A percentile compares a stretch with the other conserved stretches of the same genome.
These are phyloP conservation scores for Fusarium sp. DNA, from an alignment of 2,329 filamentous ascomycete species.

Conservation along the genomic window DNA sequence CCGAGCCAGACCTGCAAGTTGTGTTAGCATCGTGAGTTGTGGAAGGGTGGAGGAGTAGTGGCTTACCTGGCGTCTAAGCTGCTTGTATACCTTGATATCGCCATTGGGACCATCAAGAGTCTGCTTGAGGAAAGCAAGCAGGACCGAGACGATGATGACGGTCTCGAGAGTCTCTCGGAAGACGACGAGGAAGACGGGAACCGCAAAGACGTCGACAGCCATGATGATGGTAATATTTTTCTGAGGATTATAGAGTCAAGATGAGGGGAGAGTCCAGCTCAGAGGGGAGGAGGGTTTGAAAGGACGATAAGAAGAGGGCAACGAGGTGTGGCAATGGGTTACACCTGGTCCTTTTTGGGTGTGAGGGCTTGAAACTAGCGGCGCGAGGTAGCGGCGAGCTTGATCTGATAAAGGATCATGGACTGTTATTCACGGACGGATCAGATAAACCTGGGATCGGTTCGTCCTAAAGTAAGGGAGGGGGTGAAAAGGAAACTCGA, in stretches of 20 bases:
- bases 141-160: slow-evolving; percentile 86
- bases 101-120: slow-evolving; percentile 74
- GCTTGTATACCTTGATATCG: slow-evolving; percentile 74
- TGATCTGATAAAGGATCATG: slow-evolving; percentile 15
- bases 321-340: slow-evolving; percentile 19
- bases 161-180: slow-evolving; percentile 89
- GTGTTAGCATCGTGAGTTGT: neutral
- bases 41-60: neutral
- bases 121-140: slow-evolving; percentile 87
- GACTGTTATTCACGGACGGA: slow-evolving; percentile 11
- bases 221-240: slow-evolving; percentile 50
- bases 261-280: neutral
- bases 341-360: slow-evolving; percentile 22
- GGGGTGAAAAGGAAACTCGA: neutral
- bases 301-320: neutral
- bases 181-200: slow-evolving; percentile 89
- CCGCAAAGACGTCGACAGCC: slow-evolving; percentile 78
- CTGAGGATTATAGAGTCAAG: neutral
- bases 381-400: neutral
- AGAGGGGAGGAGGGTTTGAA: neutral
- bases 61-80: slow-evolving; percentile 72
- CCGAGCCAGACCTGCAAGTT: slow-evolving; percentile 69
- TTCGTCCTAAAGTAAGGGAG: neutral
- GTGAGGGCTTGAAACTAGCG: slow-evolving; percentile 1
- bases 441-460: slow-evolving; percentile 28